phyloP scores from a whole-genome alignment of 805 yeast species.

The Naumovozyma castellii region DNA sequence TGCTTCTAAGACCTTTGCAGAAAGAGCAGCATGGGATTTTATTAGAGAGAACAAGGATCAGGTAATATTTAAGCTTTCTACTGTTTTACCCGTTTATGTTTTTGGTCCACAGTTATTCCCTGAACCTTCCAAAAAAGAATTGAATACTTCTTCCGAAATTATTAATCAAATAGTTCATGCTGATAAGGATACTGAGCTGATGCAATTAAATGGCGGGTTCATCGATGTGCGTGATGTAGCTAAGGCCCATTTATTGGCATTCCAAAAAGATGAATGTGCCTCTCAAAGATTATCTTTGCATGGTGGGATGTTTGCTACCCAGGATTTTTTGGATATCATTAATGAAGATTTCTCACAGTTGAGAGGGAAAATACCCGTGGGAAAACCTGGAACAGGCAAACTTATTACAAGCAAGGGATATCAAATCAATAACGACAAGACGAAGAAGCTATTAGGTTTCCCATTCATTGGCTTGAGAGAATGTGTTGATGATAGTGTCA shows the following conservation, averaged over 20 bases:
- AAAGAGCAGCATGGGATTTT: constrained; percentile 49
- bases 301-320: constrained; percentile 21
- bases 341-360: constrained; percentile 35
- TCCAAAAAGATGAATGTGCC: constrained; percentile 31
- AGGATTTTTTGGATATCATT: constrained; percentile 24
- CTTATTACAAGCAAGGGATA: not conserved
- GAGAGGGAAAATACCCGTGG: constrained; percentile 36
- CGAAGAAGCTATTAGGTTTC: constrained; percentile 13
- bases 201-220: constrained; percentile 22
- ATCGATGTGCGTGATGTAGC: constrained; percentile 61
- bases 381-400: constrained; percentile 28
- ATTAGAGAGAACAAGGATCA: constrained; percentile 29
- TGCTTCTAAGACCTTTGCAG: constrained; percentile 47
- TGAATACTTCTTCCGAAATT: constrained; percentile 32
- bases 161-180: constrained; percentile 27
- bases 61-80: constrained; percentile 32
- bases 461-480: constrained; percentile 10
- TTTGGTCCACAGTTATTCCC: constrained; percentile 46
- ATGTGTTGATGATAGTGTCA: constrained; percentile 12
- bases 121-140: constrained; percentile 25
- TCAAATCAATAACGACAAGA: constrained; percentile 7
- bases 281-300: constrained; percentile 30
- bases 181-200: constrained; percentile 20
- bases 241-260: constrained; percentile 43
- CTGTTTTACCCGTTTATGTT: constrained; percentile 37